Base-by-base conservation (phyloP, 2,329 filamentous ascomycete species). In the Harringtonia aguacate region DNA sequence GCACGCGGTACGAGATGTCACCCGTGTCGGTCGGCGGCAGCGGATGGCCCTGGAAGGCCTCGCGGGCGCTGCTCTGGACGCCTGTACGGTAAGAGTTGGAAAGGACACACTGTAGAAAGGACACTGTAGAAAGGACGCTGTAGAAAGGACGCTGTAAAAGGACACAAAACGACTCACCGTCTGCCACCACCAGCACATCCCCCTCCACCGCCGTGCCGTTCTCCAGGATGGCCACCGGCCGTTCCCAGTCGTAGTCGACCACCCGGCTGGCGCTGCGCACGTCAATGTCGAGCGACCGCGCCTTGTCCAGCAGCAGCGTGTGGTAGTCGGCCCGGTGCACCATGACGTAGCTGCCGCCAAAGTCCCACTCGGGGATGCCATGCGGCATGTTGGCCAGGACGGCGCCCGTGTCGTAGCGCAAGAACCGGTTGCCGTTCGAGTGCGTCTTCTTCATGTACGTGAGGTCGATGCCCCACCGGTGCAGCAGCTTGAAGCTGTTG, bases 321-420 rank as follows among this genome's bases (percentile, higher is more conserved):
- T 60, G 57, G 15, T 62, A 53, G 38, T 61, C 59, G 14, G 58
- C 60, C n/a, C 60, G 56, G 45, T 63, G 61, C 6, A 61, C 55
- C 4, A 61, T 49, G 29, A 58, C 59, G 39, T 61, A 63, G 0
- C 58, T 59, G 13, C 57, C 58, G 7, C 56, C 61, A 34, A 60
- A 53, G 1, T 45, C 48, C 29, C 52, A 45, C 13, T 53, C 49
- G 35, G 51, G 46, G 38, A 51, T 40, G 18, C 48, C 48, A 28
- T 58, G 57, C 4, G 46, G 41, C 38, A 38, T 17, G 30, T 40
- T 22, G 17, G 41, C 43, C 27, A 45, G 36, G 12, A 30, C 39
- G 8, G 17, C 20, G 37, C 40, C 43, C 28, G 41, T 44, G n/a
- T 43, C 38, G 36, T 44, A 43, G 37, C 37, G 43, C 10, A 48